Conservation (phyloP, 2,329 filamentous ascomycete species). For the Colletotrichum liriopes region DNA sequence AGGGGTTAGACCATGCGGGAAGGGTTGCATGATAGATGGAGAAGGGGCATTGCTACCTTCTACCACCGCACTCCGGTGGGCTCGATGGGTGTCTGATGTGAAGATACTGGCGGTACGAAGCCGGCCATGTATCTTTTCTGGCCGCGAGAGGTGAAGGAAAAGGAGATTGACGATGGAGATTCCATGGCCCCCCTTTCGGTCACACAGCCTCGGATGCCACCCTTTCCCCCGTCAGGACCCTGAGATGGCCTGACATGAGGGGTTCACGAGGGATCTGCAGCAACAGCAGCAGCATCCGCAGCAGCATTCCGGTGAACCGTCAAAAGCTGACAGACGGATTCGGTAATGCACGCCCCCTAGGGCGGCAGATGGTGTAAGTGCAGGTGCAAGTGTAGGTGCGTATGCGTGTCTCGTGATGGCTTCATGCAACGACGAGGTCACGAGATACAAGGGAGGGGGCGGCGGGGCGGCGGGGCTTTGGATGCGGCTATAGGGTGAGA, state of each 20-base stretch:
- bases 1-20: constrained; percentile 1
- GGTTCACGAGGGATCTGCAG: constrained; percentile 20
- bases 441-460: constrained; percentile 10
- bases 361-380: neutral
- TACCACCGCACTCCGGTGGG: constrained; percentile 21
- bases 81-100: constrained; percentile 25
- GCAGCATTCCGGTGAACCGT: constrained; percentile 2
- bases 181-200: neutral
- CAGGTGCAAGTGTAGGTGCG: neutral
- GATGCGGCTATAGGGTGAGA: constrained; percentile 1
- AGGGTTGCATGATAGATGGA: constrained; percentile 23
- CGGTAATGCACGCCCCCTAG: neutral
- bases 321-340: neutral
- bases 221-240: constrained; percentile 16
- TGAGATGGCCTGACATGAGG: constrained; percentile 15
- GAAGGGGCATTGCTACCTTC: constrained; percentile 4
- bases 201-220: constrained; percentile 1
- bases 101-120: constrained; percentile 30
- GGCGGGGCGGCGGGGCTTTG: neutral
- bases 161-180: neutral
- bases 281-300: constrained; percentile 3
- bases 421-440: constrained; percentile 31
- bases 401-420: constrained; percentile 33
- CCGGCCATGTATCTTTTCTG: constrained; percentile 17
- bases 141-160: neutral